Conservation (phyloP, 106 monocot species). For the Agapanthus africanus region DNA sequence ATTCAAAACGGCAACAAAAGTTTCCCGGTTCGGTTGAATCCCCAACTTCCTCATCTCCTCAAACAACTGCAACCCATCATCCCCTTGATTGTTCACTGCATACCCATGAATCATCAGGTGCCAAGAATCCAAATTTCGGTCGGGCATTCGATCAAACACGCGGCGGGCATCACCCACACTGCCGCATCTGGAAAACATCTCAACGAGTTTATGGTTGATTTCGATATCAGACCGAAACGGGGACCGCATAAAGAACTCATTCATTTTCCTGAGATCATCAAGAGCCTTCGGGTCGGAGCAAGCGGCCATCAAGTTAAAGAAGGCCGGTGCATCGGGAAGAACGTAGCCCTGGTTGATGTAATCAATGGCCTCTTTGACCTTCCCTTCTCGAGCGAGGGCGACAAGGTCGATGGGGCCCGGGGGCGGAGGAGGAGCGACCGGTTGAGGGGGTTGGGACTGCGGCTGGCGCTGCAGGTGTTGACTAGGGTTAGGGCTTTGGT, state of each 20-base stretch:
- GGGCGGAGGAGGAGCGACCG: conserved; percentile 14
- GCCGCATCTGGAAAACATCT: conserved; percentile 47
- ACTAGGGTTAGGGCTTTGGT: conserved; percentile 7
- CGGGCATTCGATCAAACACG: conserved; percentile 77
- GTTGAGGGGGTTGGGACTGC: background rate
- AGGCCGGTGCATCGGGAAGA: conserved; percentile 34
- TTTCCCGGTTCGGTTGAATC: conserved; percentile 35
- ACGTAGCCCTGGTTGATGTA: conserved; percentile 40
- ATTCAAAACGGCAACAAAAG: conserved; percentile 49
- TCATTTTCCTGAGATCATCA: conserved; percentile 74
- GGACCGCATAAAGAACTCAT: conserved; percentile 61
- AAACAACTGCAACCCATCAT: conserved; percentile 71
- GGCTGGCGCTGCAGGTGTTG: conserved; percentile 10
- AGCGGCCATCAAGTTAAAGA: conserved; percentile 42
- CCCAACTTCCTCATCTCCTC: conserved; percentile 68
- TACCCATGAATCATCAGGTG: conserved; percentile 68
- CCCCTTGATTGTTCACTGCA: conserved; percentile 58
- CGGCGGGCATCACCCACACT: conserved; percentile 61
- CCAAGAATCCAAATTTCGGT: conserved; percentile 69
- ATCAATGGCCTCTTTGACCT: conserved; percentile 68
- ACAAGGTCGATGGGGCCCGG: conserved; percentile 45
- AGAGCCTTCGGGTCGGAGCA: conserved; percentile 57
- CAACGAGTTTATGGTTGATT: conserved; percentile 64
- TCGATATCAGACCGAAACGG: conserved; percentile 60
- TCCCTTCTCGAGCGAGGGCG: conserved; percentile 47